Conservation (phyloP, 148 eudicot species). For the Arctostaphylos glauca region DNA sequence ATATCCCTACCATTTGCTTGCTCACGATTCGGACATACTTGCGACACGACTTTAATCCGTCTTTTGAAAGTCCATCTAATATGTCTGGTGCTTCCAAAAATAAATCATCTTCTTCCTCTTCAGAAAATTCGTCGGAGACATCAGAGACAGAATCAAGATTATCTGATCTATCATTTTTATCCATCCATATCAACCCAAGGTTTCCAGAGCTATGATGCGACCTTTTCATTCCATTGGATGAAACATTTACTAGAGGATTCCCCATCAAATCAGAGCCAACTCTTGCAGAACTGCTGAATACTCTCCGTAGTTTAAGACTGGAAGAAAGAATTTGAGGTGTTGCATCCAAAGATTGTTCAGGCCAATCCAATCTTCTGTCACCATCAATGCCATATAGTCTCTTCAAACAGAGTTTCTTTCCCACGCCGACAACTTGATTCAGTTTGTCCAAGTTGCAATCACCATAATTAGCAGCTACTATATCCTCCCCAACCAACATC, state of each 20-base stretch:
- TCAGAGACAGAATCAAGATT: slow-evolving; percentile 45
- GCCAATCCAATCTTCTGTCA: slow-evolving; percentile 64
- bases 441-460: slow-evolving; percentile 22
- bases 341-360: slow-evolving; percentile 43
- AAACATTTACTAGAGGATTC: slow-evolving; percentile 25
- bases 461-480: slow-evolving; percentile 15
- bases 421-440: slow-evolving; percentile 20
- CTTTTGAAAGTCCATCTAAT: slow-evolving; percentile 13
- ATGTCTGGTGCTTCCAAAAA: slow-evolving; percentile 35
- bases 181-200: slow-evolving; percentile 33
- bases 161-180: slow-evolving; percentile 40
- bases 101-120: slow-evolving; percentile 52
- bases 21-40: slow-evolving; percentile 82
- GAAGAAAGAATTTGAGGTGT: slow-evolving; percentile 45
- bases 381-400: slow-evolving; percentile 51
- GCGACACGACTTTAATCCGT: slow-evolving; percentile 25
- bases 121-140: slow-evolving; percentile 40
- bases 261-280: slow-evolving; percentile 44
- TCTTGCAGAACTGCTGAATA: slow-evolving; percentile 53
- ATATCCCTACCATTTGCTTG: slow-evolving; percentile 97
- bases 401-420: slow-evolving; percentile 41
- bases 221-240: slow-evolving; percentile 40
- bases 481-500: slow-evolving; percentile 22
- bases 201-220: slow-evolving; percentile 54
- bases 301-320: slow-evolving; percentile 44